phyloP scores from a whole-genome alignment of 768 basidiomycete species.

The Ephemerocybe angulata region DNA sequence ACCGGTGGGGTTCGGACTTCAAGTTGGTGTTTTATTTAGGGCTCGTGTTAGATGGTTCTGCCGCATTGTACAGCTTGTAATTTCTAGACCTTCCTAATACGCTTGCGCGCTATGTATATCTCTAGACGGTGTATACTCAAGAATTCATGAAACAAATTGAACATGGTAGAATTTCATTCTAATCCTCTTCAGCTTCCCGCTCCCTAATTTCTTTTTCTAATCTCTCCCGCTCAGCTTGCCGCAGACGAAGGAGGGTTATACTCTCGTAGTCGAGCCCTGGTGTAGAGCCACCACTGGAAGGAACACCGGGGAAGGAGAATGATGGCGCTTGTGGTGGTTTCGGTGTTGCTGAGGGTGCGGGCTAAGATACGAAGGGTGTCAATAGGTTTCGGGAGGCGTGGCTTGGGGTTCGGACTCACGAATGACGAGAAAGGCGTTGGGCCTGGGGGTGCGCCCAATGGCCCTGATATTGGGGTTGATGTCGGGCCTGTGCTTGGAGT shows the following conservation, averaged over 20 bases:
- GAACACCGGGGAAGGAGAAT: constrained; percentile 3
- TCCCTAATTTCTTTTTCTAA: constrained; percentile 76
- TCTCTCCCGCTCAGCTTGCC: constrained; percentile 76
- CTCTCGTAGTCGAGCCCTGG: constrained; percentile 72
- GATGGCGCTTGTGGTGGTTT: constrained; percentile 12
- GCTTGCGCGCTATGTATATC: too few species aligned
- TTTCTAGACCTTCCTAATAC: too few species aligned
- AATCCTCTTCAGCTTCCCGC: constrained; percentile 55
- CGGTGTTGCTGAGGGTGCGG: constrained; percentile 11
- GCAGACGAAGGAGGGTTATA: constrained; percentile 72
- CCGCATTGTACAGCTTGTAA: too few species aligned
- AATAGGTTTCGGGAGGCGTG: too few species aligned
- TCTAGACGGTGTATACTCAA: too few species aligned
- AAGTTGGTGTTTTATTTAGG: too few species aligned
- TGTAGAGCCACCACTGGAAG: constrained; percentile 13
- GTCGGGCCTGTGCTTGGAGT: constrained; percentile 3
- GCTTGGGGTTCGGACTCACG: too few species aligned
- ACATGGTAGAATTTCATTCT: too few species aligned
- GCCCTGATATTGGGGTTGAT: constrained; percentile 11
- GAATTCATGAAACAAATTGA: too few species aligned
- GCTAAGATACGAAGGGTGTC: constrained; percentile 26
- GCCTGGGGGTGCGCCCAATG: constrained; percentile 28
- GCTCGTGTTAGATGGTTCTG: too few species aligned
- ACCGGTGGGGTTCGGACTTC: too few species aligned
- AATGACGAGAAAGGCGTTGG: constrained; percentile 57